Evolutionary conservation across 192 early-diverging fungal species (phyloP), one percentile per base, ranked within the genome.

Genomic region (Entomortierella parvispora): DNA sequence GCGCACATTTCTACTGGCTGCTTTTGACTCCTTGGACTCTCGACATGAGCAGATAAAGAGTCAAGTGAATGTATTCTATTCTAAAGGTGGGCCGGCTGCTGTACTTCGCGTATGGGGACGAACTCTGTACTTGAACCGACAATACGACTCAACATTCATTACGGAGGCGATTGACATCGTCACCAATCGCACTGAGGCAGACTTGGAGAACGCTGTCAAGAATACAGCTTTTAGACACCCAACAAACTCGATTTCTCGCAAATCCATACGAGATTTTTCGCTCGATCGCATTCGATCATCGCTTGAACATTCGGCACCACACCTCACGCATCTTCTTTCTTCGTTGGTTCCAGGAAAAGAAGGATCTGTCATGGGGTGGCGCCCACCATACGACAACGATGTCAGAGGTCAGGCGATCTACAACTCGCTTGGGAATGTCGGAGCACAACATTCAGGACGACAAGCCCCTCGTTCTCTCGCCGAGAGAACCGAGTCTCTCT

Each of bases 231-330:
- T 61, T 18, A 3, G 18, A 15, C 58, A 61, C 33, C 58, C 58
- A 48, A 45, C 58, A 61, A 48, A 61, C n/a, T 61, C 58, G 22
- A 61, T 61, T 31, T 32, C 9, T 29, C 58, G 45, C 46, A 61
- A 61, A 18, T 14, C 58, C n/a, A 49, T 61, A 7, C 46, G 31
- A 42, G 14, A 12, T 7, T 61, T 61, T 48, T 48, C 43, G 11
- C 58, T 61, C 45, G 45, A 28, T 7, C 14, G 29, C 48, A 28
- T 61, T 23, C 2, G 46, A 49, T 61, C 58, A 15, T 61, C 58
- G 2, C 58, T 61, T 25, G 18, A 18, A n/a, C 11, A 17, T 5
- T 48, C 45, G 9, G 58, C 58, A 0, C 58, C 58, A 61, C 45
- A 61, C 32, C 58, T 61, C 26, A 48, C 28, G n/a, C 26, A 26